Evolutionary conservation across 805 yeast genomes (phyloP).

Genomic region (Scheffersomyces coipomensis): DNA sequence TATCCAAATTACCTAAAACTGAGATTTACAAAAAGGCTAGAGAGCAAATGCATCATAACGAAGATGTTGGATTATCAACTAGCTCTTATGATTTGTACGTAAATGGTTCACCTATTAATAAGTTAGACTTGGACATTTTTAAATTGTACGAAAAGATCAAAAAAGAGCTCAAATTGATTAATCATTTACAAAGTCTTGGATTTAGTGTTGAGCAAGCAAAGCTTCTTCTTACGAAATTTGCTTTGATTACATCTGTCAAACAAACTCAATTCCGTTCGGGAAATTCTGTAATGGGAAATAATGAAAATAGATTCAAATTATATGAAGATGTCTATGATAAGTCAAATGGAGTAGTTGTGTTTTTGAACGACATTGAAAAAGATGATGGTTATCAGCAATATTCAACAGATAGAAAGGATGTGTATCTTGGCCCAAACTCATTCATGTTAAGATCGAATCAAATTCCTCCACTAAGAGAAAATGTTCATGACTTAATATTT

Average conservation of each 20-base stretch:
- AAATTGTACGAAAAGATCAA: constrained; percentile 39
- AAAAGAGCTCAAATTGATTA: constrained; percentile 20
- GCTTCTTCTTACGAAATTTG: constrained; percentile 32
- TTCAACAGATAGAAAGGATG: constrained; percentile 39
- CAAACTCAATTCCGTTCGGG: constrained; percentile 35
- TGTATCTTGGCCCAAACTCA: constrained; percentile 34
- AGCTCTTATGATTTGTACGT: constrained; percentile 55
- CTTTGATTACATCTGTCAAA: constrained; percentile 38
- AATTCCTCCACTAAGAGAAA: constrained; percentile 68
- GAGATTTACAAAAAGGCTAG: constrained; percentile 19
- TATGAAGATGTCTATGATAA: constrained; percentile 23
- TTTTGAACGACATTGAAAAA: constrained; percentile 72
- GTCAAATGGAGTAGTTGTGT: constrained; percentile 48
- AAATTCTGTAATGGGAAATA: constrained; percentile 24
- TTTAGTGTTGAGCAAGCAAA: constrained; percentile 31
- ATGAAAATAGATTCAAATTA: constrained; percentile 33
- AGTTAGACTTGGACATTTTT: constrained; percentile 41
- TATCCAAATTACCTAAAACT: constrained; percentile 16
- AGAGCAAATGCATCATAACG: constrained; percentile 26
- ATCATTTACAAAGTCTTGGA: constrained; percentile 26
- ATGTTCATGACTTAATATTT: constrained; percentile 72
- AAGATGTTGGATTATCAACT: constrained; percentile 33
- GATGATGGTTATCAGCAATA: constrained; percentile 55
- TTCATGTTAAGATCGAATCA: constrained; percentile 47
- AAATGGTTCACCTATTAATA: constrained; percentile 66